A percentile compares a stretch with the other conserved stretches of the same genome.
These are phyloP conservation scores for Aspergillus pseudoterreus DNA, from an alignment of 2,329 filamentous ascomycete species.

Conservation along the genomic window DNA sequence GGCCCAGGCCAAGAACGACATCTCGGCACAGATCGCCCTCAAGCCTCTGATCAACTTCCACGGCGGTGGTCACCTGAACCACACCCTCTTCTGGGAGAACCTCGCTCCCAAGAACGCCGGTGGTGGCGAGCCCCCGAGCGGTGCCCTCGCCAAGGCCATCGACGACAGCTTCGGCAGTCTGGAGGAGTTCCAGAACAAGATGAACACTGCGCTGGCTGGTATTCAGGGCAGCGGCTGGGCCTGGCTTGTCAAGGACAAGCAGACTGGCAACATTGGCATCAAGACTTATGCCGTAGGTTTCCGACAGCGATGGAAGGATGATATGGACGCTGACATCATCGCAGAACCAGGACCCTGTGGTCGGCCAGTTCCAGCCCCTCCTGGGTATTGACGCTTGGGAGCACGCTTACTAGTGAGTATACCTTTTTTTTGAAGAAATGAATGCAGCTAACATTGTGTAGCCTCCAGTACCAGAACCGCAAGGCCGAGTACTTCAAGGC, in stretches of 20 bases:
- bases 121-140: slow-evolving; percentile 60
- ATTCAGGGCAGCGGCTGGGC: slow-evolving; percentile 65
- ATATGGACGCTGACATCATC: neutral
- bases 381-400: slow-evolving; percentile 94
- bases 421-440: neutral
- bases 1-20: slow-evolving; percentile 52
- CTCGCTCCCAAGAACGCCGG: slow-evolving; percentile 59
- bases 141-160: slow-evolving; percentile 56
- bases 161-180: slow-evolving; percentile 57
- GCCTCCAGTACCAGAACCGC: slow-evolving; percentile 90
- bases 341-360: slow-evolving; percentile 81
- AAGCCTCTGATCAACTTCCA: slow-evolving; percentile 63
- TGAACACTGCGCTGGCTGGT: slow-evolving; percentile 61
- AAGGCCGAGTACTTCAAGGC: slow-evolving; percentile 94
- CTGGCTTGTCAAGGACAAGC: slow-evolving; percentile 60
- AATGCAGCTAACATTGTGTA: slow-evolving; percentile 24
- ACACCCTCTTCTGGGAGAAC: slow-evolving; percentile 66
- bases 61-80: slow-evolving; percentile 62
- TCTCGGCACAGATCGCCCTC: slow-evolving; percentile 55
- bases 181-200: slow-evolving; percentile 58
- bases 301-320: neutral
- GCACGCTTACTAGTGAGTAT: slow-evolving; percentile 78
- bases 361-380: slow-evolving; percentile 76
- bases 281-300: slow-evolving; percentile 60
- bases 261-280: slow-evolving; percentile 55